Percentiles rank a stretch among this genome's conserved stretches.
phyloP scores from a whole-genome alignment of 148 eudicot species.

The Vaccinium darrowii region DNA sequence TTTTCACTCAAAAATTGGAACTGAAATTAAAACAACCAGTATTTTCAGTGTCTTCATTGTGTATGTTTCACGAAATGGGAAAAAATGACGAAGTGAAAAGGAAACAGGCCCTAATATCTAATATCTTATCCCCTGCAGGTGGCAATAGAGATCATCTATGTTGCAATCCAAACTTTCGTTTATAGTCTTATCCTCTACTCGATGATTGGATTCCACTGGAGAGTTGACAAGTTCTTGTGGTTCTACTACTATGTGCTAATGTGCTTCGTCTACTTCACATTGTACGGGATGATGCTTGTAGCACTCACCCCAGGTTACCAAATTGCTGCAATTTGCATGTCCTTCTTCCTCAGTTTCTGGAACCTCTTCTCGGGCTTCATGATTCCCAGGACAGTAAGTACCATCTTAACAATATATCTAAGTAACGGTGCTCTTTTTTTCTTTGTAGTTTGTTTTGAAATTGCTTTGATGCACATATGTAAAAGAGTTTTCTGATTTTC shows the following conservation, averaged over 20 bases:
- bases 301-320: slow-evolving; percentile 46
- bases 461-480: no score
- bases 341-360: slow-evolving; percentile 54
- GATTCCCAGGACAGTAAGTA: slow-evolving; percentile 40
- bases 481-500: no score
- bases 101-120: background rate
- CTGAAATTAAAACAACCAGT: background rate
- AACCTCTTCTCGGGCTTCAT: slow-evolving; percentile 51
- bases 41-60: background rate
- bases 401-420: background rate
- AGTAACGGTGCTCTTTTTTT: background rate
- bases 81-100: background rate
- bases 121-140: slow-evolving; percentile 9
- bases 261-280: slow-evolving; percentile 48
- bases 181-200: slow-evolving; percentile 42
- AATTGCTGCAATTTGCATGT: slow-evolving; percentile 45
- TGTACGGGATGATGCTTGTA: slow-evolving; percentile 57
- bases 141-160: slow-evolving; percentile 39
- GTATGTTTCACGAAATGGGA: background rate
- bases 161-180: slow-evolving; percentile 35
- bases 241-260: slow-evolving; percentile 40
- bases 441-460: background rate
- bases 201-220: slow-evolving; percentile 46
- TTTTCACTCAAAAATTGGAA: background rate
- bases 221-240: slow-evolving; percentile 34